phyloP scores from a whole-genome alignment of 2,329 filamentous ascomycete species.

The Zalaria obscura region DNA sequence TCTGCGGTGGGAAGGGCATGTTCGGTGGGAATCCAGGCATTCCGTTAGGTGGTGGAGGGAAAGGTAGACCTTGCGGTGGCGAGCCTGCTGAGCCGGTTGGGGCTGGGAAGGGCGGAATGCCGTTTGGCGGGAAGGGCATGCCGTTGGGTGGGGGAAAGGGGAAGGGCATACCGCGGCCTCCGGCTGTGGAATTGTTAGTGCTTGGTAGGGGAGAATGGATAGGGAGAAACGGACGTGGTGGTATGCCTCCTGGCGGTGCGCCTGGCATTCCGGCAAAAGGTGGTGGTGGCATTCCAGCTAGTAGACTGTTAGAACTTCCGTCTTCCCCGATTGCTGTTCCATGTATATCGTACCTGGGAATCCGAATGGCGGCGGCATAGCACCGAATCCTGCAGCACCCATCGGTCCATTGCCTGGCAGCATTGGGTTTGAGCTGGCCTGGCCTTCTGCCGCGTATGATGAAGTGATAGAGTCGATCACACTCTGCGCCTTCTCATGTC shows the following conservation, averaged over 20 bases:
- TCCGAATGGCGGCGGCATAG: conserved; percentile 42
- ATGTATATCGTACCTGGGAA: conserved; percentile 42
- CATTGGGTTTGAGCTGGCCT: conserved; percentile 75
- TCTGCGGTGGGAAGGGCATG: conserved; percentile 19
- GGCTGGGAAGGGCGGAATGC: conserved; percentile 8
- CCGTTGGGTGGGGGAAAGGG: conserved; percentile 19
- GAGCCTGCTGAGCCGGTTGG: conserved; percentile 11
- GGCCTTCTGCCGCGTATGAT: conserved; percentile 88
- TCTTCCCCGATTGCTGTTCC: conserved; percentile 5
- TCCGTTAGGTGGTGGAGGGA: conserved; percentile 11
- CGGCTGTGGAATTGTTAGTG: conserved; percentile 4
- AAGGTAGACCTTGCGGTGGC: conserved; percentile 14
- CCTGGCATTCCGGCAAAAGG: conserved; percentile 23
- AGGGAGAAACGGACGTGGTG: conserved; percentile 3
- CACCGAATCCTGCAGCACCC: conserved; percentile 18
- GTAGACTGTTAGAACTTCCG: conserved; percentile 11
- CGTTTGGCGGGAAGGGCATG: conserved; percentile 19
- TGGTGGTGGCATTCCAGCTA: conserved; percentile 16
- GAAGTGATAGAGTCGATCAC: conserved; percentile 97
- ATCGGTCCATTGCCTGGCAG: conserved; percentile 41
- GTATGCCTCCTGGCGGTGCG: conserved; percentile 21
- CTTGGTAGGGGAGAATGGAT: neutral
- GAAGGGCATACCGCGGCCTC: conserved; percentile 17
- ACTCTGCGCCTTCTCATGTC: conserved; percentile 93
- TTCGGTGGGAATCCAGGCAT: conserved; percentile 12